Evolutionary conservation across 306 rosid species (phyloP), one percentile per base, ranked within the genome.

Genomic region (Astragalus membranaceus): DNA sequence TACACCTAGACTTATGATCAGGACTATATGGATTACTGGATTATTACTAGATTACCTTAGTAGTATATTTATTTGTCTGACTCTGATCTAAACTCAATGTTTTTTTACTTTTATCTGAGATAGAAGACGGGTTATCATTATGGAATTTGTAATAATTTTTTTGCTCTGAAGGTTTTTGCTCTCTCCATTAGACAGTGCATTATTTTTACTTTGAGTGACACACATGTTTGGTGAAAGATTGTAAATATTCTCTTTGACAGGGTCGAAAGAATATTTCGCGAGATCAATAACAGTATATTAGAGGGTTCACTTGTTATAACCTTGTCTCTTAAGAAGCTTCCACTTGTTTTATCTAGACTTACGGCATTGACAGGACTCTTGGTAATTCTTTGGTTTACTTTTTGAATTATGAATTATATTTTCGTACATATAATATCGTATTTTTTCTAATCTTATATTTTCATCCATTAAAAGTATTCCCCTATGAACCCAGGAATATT

Each of bases 311-410:
- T 94, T 70, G 86, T 88, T 69, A 7, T 90, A 80, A 90, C 97
- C 37, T 77, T 94, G 72, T 5, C 44, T 1, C 96, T 94, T 20
- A 66, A 77, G 82, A 87, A 84, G 85, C 93, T 94, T 74, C 88
- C 92, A 0, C 53, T 84, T 64, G 98, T 88, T 63, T 78, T 94
- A 64, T 79, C 87, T 59, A 94, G 86, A 86, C 86, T 94, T 58
- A 87, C 95, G 0, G 98, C 98, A 48, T 79, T 94, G 79, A 88
- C 96, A 43, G 98, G 98, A 79, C 97, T 94, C 68, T 83, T 94
- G 95, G 98, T 94, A 90, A 53, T 13, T 70, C 50, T 75, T 67
- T 23, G 41, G 26, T 42, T 74, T 43, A 73, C 48, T 67, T 41
- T 35, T 30, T 23, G 36, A 16, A 2, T 51, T 47, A n/a, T 54